Evolutionary conservation across 1,284 basidiomycete species (phyloP), one percentile per base, ranked within the genome.

Genomic region (Tremellales sp.): DNA sequence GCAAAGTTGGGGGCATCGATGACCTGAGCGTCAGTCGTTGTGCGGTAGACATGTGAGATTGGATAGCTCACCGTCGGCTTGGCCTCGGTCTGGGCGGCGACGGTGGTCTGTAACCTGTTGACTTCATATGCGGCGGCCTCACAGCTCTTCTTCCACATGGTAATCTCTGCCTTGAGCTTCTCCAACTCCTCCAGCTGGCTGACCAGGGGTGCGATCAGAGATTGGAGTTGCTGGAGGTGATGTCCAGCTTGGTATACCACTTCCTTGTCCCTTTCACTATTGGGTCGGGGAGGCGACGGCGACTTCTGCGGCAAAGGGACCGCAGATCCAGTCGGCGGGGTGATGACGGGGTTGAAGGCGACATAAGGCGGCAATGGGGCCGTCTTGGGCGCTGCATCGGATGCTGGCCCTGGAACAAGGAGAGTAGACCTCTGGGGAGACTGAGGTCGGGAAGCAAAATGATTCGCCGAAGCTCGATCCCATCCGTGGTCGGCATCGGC

Each of bases 81-180:
- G n/a, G n/a, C n/a, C n/a, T n/a, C n/a, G n/a, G n/a, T n/a, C n/a
- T n/a, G n/a, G n/a, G n/a, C n/a, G n/a, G n/a, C n/a, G n/a, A n/a
- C n/a, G n/a, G n/a, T n/a, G n/a, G n/a, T n/a, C n/a, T n/a, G n/a
- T n/a, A n/a, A n/a, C n/a, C n/a, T n/a, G n/a, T 23, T 29, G 25
- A 13, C 13, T 19, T 46, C 17, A 48, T 39, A 40, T 36, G 48
- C 24, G 13, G 19, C 35, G 27, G 19, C 33, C 17, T 22, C 39
- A 26, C 15, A 36, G 13, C 64, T 65, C 25, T 46, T 49, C 46
- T 65, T 61, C 59, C 72, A 65, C 50, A 65, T 54, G 46, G 63
- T 56, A 23, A 72, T 61, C 33, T 69, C 65, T 36, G 69, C 65
- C 21, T 65, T 68, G 41, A 75, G 64, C 40, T 57, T 56, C 19